Base-by-base conservation (phyloP, 1,284 basidiomycete species). In the Ceratobasidium papillatum region DNA sequence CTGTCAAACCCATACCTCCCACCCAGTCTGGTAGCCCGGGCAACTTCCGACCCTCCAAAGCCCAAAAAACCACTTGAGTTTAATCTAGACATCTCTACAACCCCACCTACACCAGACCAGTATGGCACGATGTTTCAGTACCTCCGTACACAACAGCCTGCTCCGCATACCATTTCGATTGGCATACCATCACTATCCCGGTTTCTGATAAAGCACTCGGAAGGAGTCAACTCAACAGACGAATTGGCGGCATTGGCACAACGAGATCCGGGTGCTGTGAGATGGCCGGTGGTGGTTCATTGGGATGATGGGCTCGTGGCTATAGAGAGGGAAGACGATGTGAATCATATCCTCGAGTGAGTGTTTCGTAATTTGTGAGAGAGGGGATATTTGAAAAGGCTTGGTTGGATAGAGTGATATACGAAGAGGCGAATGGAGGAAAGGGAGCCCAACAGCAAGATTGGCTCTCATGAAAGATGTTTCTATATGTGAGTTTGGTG, bases 251-350 rank as follows among this genome's bases (percentile, higher is more conserved):
- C 45, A 25, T 52, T 72, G 32, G 69, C 69, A 9, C 5, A 14
- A 12, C 49, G 19, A 30, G 62, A 49, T 19, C 56, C 45, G 36
- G 32, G 14, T 1, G 45, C 75, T 3, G 64, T 76, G 9, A 68
- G 77, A 63, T 69, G 58, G 51, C 63, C 66, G 25, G 75, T 74
- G 11, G 74, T 77, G 0, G 65, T 52, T 1, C 54, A 75, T 47
- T 74, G 64, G 61, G 62, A 74, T 32, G 51, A 64, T 62, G 73
- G 64, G 73, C n/a, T 65, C 7, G 64, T 74, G 14, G 75, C 73
- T 27, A 74, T 69, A 45, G 75, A 62, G 49, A 54, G 41, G 43
- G 76, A 75, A 32, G 65, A 75, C 25, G 69, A 74, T 36, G 74
- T 49, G 11, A 52, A 47, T 52, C 41, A 72, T 62, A 72, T 72